Conservation (phyloP, 2,329 filamentous ascomycete genomes). For the Ascochyta lentis region DNA sequence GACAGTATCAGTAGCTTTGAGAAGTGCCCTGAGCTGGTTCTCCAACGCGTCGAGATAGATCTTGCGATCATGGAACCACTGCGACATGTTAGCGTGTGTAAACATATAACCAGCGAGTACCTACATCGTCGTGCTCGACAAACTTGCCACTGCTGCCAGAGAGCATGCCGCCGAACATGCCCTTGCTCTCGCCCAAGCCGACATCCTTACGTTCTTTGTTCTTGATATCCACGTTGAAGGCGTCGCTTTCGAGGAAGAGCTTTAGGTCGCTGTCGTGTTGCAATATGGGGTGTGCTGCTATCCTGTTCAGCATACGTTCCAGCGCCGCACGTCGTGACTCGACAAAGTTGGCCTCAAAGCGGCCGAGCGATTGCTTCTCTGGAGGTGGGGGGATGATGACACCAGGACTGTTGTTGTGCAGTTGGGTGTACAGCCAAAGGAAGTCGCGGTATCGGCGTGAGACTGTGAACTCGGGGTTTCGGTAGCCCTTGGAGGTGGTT, state of each 20-base stretch:
- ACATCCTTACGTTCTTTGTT: slow-evolving; percentile 94
- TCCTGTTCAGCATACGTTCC: slow-evolving; percentile 98
- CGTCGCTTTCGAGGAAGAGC: slow-evolving; percentile 94
- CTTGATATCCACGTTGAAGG: slow-evolving; percentile 96
- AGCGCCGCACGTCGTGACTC: slow-evolving; percentile 88
- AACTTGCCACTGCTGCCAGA: slow-evolving; percentile 81
- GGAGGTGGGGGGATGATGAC: slow-evolving; percentile 94
- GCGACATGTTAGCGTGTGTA: slow-evolving; percentile 18
- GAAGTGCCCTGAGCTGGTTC: slow-evolving; percentile 83
- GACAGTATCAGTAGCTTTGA: slow-evolving; percentile 94
- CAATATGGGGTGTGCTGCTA: slow-evolving; percentile 82
- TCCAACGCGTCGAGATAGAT: slow-evolving; percentile 95
- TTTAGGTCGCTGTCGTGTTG: slow-evolving; percentile 95
- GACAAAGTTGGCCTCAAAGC: slow-evolving; percentile 96
- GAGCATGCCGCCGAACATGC: slow-evolving; percentile 85
- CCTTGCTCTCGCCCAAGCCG: slow-evolving; percentile 86
- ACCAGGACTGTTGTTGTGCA: slow-evolving; percentile 93
- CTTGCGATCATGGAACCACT: slow-evolving; percentile 98
- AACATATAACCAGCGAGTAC: slow-evolving; percentile 39
- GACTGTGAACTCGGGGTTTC: slow-evolving; percentile 89
- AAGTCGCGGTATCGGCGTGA: slow-evolving; percentile 96
- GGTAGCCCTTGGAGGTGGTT: slow-evolving; percentile 96
- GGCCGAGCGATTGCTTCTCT: slow-evolving; percentile 95
- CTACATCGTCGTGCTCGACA: slow-evolving; percentile 93
- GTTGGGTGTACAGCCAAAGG: slow-evolving; percentile 93